These are phyloP conservation scores for Fusarium virguliforme DNA, from an alignment of 2,329 filamentous ascomycete species.

Conservation along the genomic window DNA sequence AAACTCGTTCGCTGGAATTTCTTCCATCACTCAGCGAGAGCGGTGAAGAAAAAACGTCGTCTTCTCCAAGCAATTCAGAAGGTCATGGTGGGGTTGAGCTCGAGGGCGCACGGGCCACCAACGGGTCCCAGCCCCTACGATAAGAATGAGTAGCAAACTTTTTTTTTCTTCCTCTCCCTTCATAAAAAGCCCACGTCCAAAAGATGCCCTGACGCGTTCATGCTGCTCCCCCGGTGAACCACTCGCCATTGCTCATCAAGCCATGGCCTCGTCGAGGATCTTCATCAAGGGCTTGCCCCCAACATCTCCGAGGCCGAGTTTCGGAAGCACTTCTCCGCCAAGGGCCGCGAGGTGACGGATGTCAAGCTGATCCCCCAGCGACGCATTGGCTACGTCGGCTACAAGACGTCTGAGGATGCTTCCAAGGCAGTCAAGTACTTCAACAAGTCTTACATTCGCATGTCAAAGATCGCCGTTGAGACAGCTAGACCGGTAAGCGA, in stretches of 20 bases:
- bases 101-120: slow-evolving; percentile 46
- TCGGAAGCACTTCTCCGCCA: slow-evolving; percentile 86
- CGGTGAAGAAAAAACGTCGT: slow-evolving; percentile 44
- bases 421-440: slow-evolving; percentile 92
- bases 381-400: slow-evolving; percentile 96
- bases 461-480: slow-evolving; percentile 94
- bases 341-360: slow-evolving; percentile 86
- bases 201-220: slow-evolving; percentile 50
- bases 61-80: slow-evolving; percentile 38
- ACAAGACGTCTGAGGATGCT: slow-evolving; percentile 86
- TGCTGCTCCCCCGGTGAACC: slow-evolving; percentile 44
- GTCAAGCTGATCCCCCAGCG: slow-evolving; percentile 91
- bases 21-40: slow-evolving; percentile 40
- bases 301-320: slow-evolving; percentile 88
- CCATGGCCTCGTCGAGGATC: slow-evolving; percentile 75
- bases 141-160: slow-evolving; percentile 50
- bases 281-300: slow-evolving; percentile 91
- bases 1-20: slow-evolving; percentile 46
- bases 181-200: slow-evolving; percentile 45
- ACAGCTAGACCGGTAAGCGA: slow-evolving; percentile 82
- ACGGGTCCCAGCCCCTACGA: slow-evolving; percentile 45
- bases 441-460: slow-evolving; percentile 94
- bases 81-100: slow-evolving; percentile 40
- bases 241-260: slow-evolving; percentile 46
- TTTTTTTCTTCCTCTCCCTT: slow-evolving; percentile 52